Conservation (phyloP, 805 yeast genomes). For the Myxozyma geophila region DNA sequence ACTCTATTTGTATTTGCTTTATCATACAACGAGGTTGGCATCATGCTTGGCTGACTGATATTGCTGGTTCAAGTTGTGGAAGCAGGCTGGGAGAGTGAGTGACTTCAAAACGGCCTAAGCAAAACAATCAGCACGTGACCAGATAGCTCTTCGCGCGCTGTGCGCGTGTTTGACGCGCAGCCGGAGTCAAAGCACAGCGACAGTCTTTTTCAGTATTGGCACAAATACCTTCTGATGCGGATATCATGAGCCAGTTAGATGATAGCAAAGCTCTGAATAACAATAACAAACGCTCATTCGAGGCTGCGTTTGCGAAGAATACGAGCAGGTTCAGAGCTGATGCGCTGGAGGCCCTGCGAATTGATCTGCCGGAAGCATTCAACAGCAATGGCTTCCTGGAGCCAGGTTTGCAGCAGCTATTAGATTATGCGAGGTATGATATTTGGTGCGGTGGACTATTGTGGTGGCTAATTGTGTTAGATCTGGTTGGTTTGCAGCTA, state of each 20-base stretch:
- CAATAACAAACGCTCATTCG: neutral
- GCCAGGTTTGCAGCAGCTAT: neutral
- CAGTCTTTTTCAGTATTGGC: neutral
- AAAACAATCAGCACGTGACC: too few relatives aligned
- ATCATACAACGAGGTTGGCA: neutral
- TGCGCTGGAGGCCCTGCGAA: neutral
- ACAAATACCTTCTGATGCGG: neutral
- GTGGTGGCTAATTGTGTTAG: neutral
- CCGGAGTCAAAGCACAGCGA: neutral
- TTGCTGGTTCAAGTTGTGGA: too few relatives aligned
- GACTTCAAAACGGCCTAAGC: too few relatives aligned
- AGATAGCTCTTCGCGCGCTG: too few relatives aligned
- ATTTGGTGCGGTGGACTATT: too few relatives aligned
- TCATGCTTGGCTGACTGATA: too few relatives aligned
- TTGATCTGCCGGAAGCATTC: neutral
- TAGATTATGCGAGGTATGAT: neutral
- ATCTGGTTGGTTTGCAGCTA: neutral
- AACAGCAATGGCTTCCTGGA: neutral
- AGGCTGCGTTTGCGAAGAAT: neutral
- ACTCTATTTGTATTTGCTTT: neutral
- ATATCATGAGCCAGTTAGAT: neutral
- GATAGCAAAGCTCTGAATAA: neutral
- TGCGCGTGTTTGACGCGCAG: slow-evolving; percentile 12
- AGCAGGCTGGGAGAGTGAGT: too few relatives aligned
- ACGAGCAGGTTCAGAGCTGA: neutral